Percentiles rank a stretch among this genome's conserved stretches.
Conservation (phyloP, 495 filamentous ascomycete genomes). For the Thermothielavioides terrestris region DNA sequence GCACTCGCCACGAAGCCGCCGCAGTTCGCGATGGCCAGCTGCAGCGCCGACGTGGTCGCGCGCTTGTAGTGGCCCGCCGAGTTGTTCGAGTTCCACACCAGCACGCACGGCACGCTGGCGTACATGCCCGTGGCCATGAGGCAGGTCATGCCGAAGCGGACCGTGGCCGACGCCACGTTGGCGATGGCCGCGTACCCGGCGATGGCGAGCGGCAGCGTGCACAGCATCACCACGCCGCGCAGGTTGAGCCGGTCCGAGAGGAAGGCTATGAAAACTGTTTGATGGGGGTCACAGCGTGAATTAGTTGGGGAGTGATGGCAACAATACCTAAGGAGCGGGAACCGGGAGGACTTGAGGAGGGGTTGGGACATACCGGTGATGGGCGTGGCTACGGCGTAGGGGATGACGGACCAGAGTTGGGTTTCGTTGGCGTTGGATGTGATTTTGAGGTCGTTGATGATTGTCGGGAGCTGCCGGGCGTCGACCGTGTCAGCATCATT, state of each 20-base stretch:
- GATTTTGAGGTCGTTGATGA: constrained; percentile 52
- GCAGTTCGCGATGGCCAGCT: constrained; percentile 42
- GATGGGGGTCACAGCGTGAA: background rate
- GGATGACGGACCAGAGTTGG: constrained; percentile 60
- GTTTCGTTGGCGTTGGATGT: constrained; percentile 52
- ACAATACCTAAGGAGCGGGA: no score
- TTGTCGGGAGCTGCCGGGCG: constrained; percentile 64
- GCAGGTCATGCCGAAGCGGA: constrained; percentile 68
- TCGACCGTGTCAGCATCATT: no score
- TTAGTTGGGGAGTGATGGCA: no score
- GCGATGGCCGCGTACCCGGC: constrained; percentile 46
- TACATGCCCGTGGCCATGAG: constrained; percentile 68
- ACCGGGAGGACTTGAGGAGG: no score
- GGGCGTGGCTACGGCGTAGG: constrained; percentile 53
- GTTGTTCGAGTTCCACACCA: constrained; percentile 57
- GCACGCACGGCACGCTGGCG: constrained; percentile 61
- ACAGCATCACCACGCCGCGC: constrained; percentile 35
- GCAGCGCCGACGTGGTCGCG: constrained; percentile 36
- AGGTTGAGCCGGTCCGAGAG: constrained; percentile 39
- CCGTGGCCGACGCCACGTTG: constrained; percentile 39
- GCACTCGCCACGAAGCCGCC: constrained; percentile 41
- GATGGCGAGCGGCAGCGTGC: constrained; percentile 41
- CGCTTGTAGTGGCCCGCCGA: constrained; percentile 41
- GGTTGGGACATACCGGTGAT: constrained; percentile 37
- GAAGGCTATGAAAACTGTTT: constrained; percentile 33